Evolutionary conservation across 1,284 basidiomycete species (phyloP), one percentile per base, ranked within the genome.

Genomic region (Crucibulum parvulum): DNA sequence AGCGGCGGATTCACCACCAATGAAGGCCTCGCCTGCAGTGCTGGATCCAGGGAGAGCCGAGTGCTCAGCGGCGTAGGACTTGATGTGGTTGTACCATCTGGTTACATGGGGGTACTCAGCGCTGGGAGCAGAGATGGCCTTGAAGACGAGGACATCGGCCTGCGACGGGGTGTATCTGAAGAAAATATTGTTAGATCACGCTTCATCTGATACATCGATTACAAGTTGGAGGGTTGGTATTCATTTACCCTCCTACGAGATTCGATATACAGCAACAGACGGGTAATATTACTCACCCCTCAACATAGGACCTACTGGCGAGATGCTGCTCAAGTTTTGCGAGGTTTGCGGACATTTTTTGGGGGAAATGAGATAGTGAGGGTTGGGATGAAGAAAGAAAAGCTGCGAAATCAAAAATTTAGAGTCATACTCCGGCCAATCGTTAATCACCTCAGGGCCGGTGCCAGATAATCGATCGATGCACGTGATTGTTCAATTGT

Each of bases 61-160:
- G 80, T 91, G 89, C 80, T 98, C 95, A 57, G 87, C 78, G 59
- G 85, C 81, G 80, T 92, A 98, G 18, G 96, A 95, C 69, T 89
- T 85, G 79, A 98, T 96, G 83, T 98, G 96, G 64, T 82, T 88
- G 87, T 95, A 98, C 97, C 97, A 99, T 76, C 98, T 88, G 51
- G 91, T 86, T 62, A 90, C 87, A 80, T 96, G 87, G 62, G 95
- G 93, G 81, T 87, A 87, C 62, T 84, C 79, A 56, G 91, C 86
- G 66, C 87, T 83, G 60, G 93, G 92, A 57, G 85, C 81, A 56
- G 83, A 70, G 73, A 93, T 78, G 45, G 90, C 83, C 78, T 94
- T 94, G 90, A 92, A 98, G 77, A 98, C 94, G 72, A 88, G 88
- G 58, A 98, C 96, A 82, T 99, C 97, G 65, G 97, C 96, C 82